Evolutionary conservation across 2,329 filamentous ascomycete genomes (phyloP).

Genomic region (Cladosporium austrohemisphaericum): DNA sequence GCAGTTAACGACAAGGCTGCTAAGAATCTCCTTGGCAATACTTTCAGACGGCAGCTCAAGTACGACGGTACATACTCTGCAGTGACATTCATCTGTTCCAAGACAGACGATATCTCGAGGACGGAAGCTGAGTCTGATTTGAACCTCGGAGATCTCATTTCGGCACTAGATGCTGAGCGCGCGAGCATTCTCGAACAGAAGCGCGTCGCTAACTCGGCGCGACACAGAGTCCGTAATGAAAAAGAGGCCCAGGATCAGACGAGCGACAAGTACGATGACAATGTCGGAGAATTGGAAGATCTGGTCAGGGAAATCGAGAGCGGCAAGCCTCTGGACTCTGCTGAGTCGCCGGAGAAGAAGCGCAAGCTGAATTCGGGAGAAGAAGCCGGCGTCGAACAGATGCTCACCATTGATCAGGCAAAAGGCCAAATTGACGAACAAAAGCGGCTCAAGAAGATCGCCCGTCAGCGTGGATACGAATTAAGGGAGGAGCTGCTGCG

Average conservation of each 20-base stretch:
- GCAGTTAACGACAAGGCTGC: slow-evolving; percentile 60
- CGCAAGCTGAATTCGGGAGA: slow-evolving; percentile 39
- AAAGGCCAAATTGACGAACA: slow-evolving; percentile 44
- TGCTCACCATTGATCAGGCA: slow-evolving; percentile 41
- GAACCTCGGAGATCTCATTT: slow-evolving; percentile 33
- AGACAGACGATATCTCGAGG: slow-evolving; percentile 58
- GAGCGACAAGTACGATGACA: slow-evolving; percentile 38
- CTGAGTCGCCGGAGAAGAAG: slow-evolving; percentile 37
- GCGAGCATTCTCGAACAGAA: slow-evolving; percentile 25
- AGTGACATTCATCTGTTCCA: slow-evolving; percentile 60
- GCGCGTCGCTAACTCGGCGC: slow-evolving; percentile 21
- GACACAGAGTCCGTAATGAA: slow-evolving; percentile 31
- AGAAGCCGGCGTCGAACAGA: slow-evolving; percentile 29
- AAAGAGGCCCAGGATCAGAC: slow-evolving; percentile 34
- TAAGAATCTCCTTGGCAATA: slow-evolving; percentile 53
- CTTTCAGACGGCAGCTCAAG: slow-evolving; percentile 57
- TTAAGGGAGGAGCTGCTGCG: slow-evolving; percentile 32
- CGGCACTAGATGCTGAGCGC: slow-evolving; percentile 25
- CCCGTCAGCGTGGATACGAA: slow-evolving; percentile 23
- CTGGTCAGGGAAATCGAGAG: slow-evolving; percentile 37
- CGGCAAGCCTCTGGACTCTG: slow-evolving; percentile 43
- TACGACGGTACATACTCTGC: slow-evolving; percentile 54
- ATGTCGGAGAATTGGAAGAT: slow-evolving; percentile 46
- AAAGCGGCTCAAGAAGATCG: slow-evolving; percentile 40
- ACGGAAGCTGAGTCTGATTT: slow-evolving; percentile 43